These are phyloP conservation scores for Cinnamomum micranthum DNA, from an alignment of 164 flowering plant species.

Conservation along the genomic window DNA sequence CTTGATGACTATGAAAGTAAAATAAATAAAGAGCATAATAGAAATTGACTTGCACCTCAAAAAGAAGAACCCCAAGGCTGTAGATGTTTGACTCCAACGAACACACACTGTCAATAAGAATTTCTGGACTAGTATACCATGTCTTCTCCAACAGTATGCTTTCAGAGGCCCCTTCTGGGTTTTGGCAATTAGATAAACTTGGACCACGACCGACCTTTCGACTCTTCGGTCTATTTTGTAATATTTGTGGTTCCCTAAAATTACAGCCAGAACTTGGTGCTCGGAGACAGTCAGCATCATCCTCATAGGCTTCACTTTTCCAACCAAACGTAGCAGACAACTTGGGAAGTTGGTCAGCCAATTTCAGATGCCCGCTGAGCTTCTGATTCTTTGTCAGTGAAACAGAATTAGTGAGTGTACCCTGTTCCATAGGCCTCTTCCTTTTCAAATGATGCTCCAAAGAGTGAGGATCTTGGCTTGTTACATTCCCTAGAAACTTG, in stretches of 20 bases:
- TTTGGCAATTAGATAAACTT: slow-evolving; percentile 14
- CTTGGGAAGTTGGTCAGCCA: slow-evolving; percentile 28
- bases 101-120: slow-evolving; percentile 33
- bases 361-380: slow-evolving; percentile 22
- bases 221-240: slow-evolving; percentile 13
- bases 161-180: slow-evolving; percentile 20
- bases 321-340: slow-evolving; percentile 26
- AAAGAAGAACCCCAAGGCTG: slow-evolving; percentile 84
- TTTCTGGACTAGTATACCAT: slow-evolving; percentile 90
- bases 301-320: slow-evolving; percentile 20
- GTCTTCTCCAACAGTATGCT: slow-evolving; percentile 53
- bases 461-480: slow-evolving; percentile 19
- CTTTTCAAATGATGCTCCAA: slow-evolving; percentile 20
- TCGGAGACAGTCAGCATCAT: slow-evolving; percentile 8
- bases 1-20: no score
- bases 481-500: slow-evolving; percentile 20
- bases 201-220: slow-evolving; percentile 18
- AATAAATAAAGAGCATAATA: background rate
- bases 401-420: slow-evolving; percentile 15
- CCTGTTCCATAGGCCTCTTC: slow-evolving; percentile 37
- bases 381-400: slow-evolving; percentile 46
- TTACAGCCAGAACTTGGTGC: slow-evolving; percentile 21
- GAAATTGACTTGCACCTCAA: slow-evolving; percentile 58
- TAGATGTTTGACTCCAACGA: slow-evolving; percentile 67
- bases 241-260: slow-evolving; percentile 8